phyloP scores from a whole-genome alignment of 345 rosid species.

The Chamaenerion angustifolium region DNA sequence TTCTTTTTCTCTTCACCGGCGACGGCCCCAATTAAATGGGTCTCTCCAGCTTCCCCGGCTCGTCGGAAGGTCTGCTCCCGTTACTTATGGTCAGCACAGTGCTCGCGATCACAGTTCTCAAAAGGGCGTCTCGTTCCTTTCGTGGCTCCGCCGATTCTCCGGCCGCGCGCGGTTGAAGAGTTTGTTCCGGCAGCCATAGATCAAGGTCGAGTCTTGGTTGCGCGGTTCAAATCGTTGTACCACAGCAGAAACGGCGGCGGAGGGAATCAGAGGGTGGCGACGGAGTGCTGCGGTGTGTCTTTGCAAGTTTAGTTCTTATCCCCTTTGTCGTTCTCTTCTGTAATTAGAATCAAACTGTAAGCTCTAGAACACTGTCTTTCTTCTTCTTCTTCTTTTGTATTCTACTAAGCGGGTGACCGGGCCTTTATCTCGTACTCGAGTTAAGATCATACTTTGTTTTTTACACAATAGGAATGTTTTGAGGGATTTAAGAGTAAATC shows the following conservation, averaged over 20 bases:
- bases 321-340: constrained; percentile 60
- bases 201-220: constrained; percentile 31
- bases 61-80: constrained; percentile 53
- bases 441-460: no score
- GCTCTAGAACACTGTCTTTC: no score
- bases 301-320: constrained; percentile 54
- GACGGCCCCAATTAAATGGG: constrained; percentile 31
- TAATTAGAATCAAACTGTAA: constrained; percentile 2
- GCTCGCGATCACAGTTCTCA: constrained; percentile 41
- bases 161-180: not conserved
- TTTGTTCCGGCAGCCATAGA: constrained; percentile 1
- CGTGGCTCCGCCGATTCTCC: constrained; percentile 5
- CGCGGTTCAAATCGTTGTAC: constrained; percentile 35
- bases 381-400: no score
- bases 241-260: not conserved
- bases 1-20: no score
- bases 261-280: constrained; percentile 1
- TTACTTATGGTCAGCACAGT: constrained; percentile 56
- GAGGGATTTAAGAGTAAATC: no score
- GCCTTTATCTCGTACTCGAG: no score
- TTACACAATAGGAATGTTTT: no score
- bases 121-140: constrained; percentile 40
- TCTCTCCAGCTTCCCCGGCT: constrained; percentile 42
- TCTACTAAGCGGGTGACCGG: no score
- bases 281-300: constrained; percentile 76